phyloP scores from a whole-genome alignment of 768 basidiomycete species.

The Phanerochaete sordida region DNA sequence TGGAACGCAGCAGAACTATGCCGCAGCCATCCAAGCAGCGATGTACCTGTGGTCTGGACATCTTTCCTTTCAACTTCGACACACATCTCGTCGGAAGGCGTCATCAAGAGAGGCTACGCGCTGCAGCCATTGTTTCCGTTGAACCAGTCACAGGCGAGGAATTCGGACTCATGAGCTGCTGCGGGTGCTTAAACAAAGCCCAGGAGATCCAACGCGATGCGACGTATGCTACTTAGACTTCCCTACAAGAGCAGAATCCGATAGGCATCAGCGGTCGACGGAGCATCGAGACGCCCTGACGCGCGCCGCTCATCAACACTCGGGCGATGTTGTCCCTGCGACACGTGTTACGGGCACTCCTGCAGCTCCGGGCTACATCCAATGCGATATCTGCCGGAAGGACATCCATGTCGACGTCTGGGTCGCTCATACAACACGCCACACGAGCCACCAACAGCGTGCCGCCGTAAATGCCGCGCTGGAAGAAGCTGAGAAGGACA shows the following conservation, averaged over 20 bases:
- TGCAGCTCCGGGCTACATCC: slow-evolving; percentile 9
- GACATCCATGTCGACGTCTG: slow-evolving; percentile 8
- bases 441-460: slow-evolving; percentile 6
- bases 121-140: background rate
- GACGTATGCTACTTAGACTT: slow-evolving; percentile 7
- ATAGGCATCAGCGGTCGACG: background rate
- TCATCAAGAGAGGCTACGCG: background rate
- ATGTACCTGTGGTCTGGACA: slow-evolving; percentile 4
- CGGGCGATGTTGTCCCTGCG: background rate
- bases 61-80: background rate
- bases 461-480: slow-evolving; percentile 3
- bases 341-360: background rate
- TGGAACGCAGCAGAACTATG: too few species aligned
- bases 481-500: slow-evolving; percentile 16
- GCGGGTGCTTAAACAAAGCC: background rate
- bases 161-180: background rate
- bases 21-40: too few species aligned
- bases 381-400: slow-evolving; percentile 10
- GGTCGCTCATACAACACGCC: slow-evolving; percentile 10
- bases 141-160: background rate
- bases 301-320: background rate
- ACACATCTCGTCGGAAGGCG: slow-evolving; percentile 7
- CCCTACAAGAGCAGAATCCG: background rate
- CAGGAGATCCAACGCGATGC: background rate
- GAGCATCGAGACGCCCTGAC: slow-evolving; percentile 1